Evolutionary conservation across 345 rosid genomes (phyloP).

Genomic region (Gossypium herbaceum): DNA sequence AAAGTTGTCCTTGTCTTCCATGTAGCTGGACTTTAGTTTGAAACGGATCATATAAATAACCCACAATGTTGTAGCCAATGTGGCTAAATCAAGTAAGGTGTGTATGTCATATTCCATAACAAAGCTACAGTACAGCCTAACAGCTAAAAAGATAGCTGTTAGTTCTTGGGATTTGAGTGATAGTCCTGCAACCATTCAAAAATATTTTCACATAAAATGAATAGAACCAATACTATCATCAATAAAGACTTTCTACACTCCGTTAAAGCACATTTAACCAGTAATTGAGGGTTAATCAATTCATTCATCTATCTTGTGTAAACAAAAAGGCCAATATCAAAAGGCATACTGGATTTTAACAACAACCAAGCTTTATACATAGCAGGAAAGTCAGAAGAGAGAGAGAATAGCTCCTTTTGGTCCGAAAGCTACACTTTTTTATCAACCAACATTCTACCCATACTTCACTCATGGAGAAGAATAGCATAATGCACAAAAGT

Average conservation of each 20-base stretch:
- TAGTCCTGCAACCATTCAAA: slow-evolving; percentile 55
- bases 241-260: background rate
- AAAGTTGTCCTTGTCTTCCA: slow-evolving; percentile 96
- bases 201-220: background rate
- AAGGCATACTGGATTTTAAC: too few species aligned
- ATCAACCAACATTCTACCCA: too few species aligned
- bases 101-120: slow-evolving; percentile 99
- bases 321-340: too few species aligned
- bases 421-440: too few species aligned
- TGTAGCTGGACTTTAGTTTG: slow-evolving; percentile 81
- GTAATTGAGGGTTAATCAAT: too few species aligned
- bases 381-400: too few species aligned
- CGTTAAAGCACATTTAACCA: background rate
- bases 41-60: slow-evolving; percentile 97
- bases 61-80: slow-evolving; percentile 92
- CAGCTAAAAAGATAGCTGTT: slow-evolving; percentile 89
- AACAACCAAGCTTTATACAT: too few species aligned
- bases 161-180: slow-evolving; percentile 93
- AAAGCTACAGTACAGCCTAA: slow-evolving; percentile 88
- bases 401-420: too few species aligned
- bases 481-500: too few species aligned
- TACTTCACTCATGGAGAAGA: too few species aligned
- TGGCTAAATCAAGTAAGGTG: slow-evolving; percentile 86
- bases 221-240: background rate
- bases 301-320: too few species aligned